Base-by-base conservation (phyloP, 2,329 filamentous ascomycete species). In the Domatiomyces globalis region DNA sequence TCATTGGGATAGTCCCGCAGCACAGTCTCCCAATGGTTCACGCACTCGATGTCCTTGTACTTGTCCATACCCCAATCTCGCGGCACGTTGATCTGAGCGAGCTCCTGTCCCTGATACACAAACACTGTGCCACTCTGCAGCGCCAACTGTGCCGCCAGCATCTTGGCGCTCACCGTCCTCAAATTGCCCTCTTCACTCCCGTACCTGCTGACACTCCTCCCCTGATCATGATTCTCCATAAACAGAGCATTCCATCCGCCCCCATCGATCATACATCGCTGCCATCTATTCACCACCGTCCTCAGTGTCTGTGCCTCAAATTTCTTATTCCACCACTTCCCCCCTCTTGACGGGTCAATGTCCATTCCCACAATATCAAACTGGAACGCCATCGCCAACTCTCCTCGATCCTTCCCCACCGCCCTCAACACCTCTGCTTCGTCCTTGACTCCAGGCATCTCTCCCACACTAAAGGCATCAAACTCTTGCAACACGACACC, bases 331-430 rank as follows among this genome's bases (percentile, higher is more conserved):
- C 68, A 66, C 39, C 75, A 78, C 52, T 78, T 74, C 60, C 77
- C 72, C 17, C 43, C 46, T 5, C 36, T 45, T 65, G 60, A 68
- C 63, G 50, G 47, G 6, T 63, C 77, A 46, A 75, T 70, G 5
- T 77, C 81, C n/a, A 83, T 69, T 59, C 82, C 76, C 7, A 84
- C 79, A 15, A 81, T 74, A 43, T 81, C 77, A 56, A 82, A 81
- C 58, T 80, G 79, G 64, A 85, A 85, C 1, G 83, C 78, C 82
- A 85, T 85, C 61, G 79, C 75, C 48, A 85, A 66, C 63, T 84
- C 77, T 53, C 74, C 73, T 15, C 55, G 48, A 25, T 72, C 66
- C 0, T 77, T 73, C 2, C 75, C 73, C 8, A 84, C 78, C 54
- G 81, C 84, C 18, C 71, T 63, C 5, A 84, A 64, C 1, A 84